A percentile compares a stretch with the other conserved stretches of the same genome.
Evolutionary conservation across 768 basidiomycete genomes (phyloP).

Genomic region (Pleurotus platypus): DNA sequence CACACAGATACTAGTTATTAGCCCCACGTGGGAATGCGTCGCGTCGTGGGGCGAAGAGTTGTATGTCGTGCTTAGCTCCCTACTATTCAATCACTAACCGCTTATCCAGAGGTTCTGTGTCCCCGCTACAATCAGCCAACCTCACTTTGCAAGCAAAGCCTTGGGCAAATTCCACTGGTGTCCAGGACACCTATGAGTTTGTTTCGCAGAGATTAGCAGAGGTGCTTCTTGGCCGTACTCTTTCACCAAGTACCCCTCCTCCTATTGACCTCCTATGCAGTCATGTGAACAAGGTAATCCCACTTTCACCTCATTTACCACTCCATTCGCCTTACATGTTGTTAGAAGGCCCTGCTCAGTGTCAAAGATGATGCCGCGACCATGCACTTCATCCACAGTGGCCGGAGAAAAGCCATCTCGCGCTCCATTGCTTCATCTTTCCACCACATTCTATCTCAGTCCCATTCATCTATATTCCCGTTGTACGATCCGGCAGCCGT

Average conservation of each 20-base stretch:
- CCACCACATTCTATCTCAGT: conserved; percentile 52
- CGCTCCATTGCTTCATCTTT: conserved; percentile 35
- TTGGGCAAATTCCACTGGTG: conserved; percentile 32
- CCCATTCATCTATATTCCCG: conserved; percentile 67
- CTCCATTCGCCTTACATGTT: no score
- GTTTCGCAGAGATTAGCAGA: conserved; percentile 46
- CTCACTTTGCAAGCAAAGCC: conserved; percentile 38
- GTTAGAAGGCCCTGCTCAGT: no score
- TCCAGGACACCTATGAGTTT: conserved; percentile 44
- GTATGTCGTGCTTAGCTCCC: conserved; percentile 25
- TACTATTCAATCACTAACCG: conserved; percentile 3
- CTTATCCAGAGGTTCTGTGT: conserved; percentile 35
- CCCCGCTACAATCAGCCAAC: conserved; percentile 45
- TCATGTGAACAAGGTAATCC: conserved; percentile 41
- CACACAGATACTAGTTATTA: conserved; percentile 59
- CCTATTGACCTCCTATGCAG: conserved; percentile 48
- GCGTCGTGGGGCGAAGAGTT: conserved; percentile 30
- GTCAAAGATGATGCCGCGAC: conserved; percentile 10
- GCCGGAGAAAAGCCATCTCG: conserved; percentile 40
- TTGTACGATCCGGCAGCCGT: conserved; percentile 71
- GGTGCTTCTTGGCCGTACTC: conserved; percentile 45
- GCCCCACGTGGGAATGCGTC: conserved; percentile 63
- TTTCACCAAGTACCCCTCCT: conserved; percentile 43
- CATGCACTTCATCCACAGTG: conserved; percentile 46
- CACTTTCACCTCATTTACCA: not conserved